Conservation (phyloP, 176 grass and related monocot genomes). For the Rhynchospora tenuis region DNA sequence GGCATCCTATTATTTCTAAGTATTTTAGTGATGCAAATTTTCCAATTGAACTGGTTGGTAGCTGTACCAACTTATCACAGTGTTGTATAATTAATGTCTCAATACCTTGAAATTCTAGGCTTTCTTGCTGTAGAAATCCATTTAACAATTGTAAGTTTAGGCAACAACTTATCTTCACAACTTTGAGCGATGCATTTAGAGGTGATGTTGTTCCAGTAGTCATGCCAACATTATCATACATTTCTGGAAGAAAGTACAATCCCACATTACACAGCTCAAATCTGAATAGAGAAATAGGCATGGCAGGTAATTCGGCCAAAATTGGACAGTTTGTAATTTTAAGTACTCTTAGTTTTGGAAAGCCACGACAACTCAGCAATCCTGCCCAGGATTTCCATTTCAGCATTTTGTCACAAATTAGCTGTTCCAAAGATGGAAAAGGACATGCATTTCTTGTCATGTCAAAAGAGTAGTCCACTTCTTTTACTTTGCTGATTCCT, state of each 20-base stretch:
- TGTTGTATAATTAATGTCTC: neutral
- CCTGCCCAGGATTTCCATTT: neutral
- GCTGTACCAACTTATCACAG: conserved; percentile 14
- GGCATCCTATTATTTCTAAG: neutral
- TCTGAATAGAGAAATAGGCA: conserved; percentile 22
- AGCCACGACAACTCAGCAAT: conserved; percentile 8
- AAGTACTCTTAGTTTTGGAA: conserved; percentile 26
- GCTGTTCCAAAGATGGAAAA: neutral
- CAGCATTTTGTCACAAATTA: neutral
- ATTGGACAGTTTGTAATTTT: conserved; percentile 2
- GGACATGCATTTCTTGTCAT: neutral
- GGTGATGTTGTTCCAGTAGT: neutral
- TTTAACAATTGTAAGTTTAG: neutral
- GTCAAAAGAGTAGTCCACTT: no score
- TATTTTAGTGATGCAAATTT: conserved; percentile 9
- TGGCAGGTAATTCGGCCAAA: conserved; percentile 19
- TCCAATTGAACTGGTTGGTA: neutral
- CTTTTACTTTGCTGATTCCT: no score
- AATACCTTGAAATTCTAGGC: neutral
- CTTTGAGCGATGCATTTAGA: neutral
- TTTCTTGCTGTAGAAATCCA: conserved; percentile 23
- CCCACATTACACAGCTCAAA: neutral
- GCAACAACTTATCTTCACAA: neutral
- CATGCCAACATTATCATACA: neutral
- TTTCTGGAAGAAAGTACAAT: conserved; percentile 20